Evolutionary conservation across 371 early-diverging fungal genomes (phyloP).

Genomic region (Mucor piriformis): DNA sequence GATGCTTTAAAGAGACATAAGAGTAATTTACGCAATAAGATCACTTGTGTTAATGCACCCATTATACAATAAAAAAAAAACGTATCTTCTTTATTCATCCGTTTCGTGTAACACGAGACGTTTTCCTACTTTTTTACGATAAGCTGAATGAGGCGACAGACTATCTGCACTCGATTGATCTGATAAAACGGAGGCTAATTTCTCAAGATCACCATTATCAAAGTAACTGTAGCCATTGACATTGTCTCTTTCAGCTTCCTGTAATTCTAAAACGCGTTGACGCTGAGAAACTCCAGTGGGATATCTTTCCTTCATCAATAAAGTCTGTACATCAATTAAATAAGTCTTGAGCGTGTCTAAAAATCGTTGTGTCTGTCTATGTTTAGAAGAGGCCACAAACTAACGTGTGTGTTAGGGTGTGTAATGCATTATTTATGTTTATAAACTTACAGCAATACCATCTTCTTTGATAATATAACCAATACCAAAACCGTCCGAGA

Average conservation of each 20-base stretch:
- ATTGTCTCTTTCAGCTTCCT: slow-evolving; percentile 33
- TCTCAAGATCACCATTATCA: slow-evolving; percentile 42
- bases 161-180: slow-evolving; percentile 9
- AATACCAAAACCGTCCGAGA: slow-evolving; percentile 86
- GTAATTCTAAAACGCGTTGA: slow-evolving; percentile 42
- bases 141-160: not conserved
- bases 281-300: slow-evolving; percentile 45
- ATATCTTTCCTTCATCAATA: slow-evolving; percentile 50
- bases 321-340: slow-evolving; percentile 39
- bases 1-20: slow-evolving; percentile 57
- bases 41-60: slow-evolving; percentile 13
- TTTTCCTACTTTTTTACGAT: slow-evolving; percentile 40
- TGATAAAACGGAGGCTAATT: not conserved
- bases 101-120: slow-evolving; percentile 42
- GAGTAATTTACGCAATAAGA: slow-evolving; percentile 49
- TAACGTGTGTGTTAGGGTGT: slow-evolving; percentile 1
- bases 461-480: slow-evolving; percentile 88
- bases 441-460: slow-evolving; percentile 54
- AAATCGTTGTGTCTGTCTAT: slow-evolving; percentile 57
- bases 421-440: no score
- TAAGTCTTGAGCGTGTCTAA: slow-evolving; percentile 48
- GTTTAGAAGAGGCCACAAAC: slow-evolving; percentile 61
- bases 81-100: slow-evolving; percentile 19
- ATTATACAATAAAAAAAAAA: slow-evolving; percentile 8
- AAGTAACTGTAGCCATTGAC: slow-evolving; percentile 54